phyloP scores from a whole-genome alignment of 257 asterid species.

The Orobanche coerulescens region DNA sequence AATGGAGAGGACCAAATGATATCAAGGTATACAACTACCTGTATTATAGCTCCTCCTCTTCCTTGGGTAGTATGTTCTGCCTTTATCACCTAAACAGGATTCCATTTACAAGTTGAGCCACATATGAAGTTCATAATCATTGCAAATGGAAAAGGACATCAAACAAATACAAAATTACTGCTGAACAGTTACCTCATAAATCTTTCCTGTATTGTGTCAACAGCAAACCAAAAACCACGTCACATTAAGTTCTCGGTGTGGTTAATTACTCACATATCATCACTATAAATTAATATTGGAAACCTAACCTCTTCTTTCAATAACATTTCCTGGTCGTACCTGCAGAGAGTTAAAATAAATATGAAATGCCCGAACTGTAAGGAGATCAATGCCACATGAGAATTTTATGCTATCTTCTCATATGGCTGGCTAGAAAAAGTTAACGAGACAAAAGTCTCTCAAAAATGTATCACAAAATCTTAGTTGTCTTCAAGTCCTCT shows the following conservation, averaged over 20 bases:
- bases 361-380: constrained; percentile 15
- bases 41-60: constrained; percentile 95
- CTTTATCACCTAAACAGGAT: constrained; percentile 60
- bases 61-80: constrained; percentile 91
- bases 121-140: background rate
- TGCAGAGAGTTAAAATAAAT: constrained; percentile 31
- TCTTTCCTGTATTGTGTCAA: constrained; percentile 54
- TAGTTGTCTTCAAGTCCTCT: background rate
- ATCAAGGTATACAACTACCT: constrained; percentile 32
- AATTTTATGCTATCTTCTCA: background rate
- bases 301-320: constrained; percentile 77
- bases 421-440: background rate
- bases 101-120: constrained; percentile 12
- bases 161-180: background rate
- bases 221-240: constrained; percentile 26
- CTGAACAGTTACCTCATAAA: constrained; percentile 58
- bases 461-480: background rate
- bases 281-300: constrained; percentile 10
- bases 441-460: background rate
- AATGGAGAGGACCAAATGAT: constrained; percentile 4
- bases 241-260: constrained; percentile 22
- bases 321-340: constrained; percentile 85
- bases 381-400: background rate
- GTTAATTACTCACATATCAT: constrained; percentile 6
- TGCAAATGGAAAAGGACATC: background rate